Conservation (phyloP, 129 eudicot genomes). For the Deinandra increscens region DNA sequence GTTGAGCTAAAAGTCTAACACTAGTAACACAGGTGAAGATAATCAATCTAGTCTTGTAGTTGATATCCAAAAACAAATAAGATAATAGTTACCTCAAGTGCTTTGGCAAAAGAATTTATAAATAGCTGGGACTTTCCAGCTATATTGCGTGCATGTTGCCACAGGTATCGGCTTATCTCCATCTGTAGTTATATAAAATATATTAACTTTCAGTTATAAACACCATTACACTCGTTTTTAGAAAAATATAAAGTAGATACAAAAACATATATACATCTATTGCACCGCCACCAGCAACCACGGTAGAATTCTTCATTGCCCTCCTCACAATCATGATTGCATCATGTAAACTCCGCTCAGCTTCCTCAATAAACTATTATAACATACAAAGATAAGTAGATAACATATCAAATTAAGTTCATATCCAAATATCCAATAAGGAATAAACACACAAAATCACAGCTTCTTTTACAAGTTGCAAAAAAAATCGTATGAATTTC, state of each 20-base stretch:
- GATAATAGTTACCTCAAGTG: constrained; percentile 71
- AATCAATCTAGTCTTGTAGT: constrained; percentile 4
- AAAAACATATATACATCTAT: constrained; percentile 78
- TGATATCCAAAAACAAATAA: constrained; percentile 5
- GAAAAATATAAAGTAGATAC: background rate
- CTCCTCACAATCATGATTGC: constrained; percentile 99
- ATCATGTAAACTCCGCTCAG: constrained; percentile 98
- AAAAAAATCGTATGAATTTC: background rate
- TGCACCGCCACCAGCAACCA: constrained; percentile 99
- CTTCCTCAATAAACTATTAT: constrained; percentile 93
- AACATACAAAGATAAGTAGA: constrained; percentile 1
- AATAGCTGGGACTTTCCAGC: constrained; percentile 99
- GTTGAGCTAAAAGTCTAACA: background rate
- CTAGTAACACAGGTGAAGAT: background rate
- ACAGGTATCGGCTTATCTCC: constrained; percentile 89
- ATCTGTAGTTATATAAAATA: constrained; percentile 45
- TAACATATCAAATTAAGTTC: constrained; percentile 4
- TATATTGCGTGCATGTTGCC: constrained; percentile 97
- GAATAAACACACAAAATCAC: background rate
- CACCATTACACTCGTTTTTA: background rate
- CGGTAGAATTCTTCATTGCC: constrained; percentile 91
- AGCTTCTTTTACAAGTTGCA: background rate
- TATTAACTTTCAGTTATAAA: background rate
- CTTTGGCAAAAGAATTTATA: constrained; percentile 93
- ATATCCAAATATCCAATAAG: constrained; percentile 17